Base-by-base conservation (phyloP, 441 rosid genomes). In the Dalechampia spathulata region DNA sequence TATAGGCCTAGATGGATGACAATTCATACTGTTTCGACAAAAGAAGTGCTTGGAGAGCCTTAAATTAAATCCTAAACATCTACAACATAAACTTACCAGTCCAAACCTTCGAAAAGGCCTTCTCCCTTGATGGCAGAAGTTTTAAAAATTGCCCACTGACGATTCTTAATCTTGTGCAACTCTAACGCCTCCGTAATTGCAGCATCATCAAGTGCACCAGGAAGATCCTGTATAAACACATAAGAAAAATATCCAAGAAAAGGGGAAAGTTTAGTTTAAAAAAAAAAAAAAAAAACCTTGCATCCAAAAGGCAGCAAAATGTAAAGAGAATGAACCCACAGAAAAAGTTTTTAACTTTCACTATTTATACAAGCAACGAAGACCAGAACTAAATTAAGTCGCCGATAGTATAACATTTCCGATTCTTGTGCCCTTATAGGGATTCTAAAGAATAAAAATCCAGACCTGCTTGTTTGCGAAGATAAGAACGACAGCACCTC, bases 381-480 rank as follows among this genome's bases (percentile, higher is more conserved):
- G 7, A 14, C 48, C n/a, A 14, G 36, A 55, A 14, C 17, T 21
- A 11, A 20, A 27, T n/a, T 40, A 12, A 43, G 27, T 55, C 28
- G 34, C 37, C 26, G 28, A 55, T 39, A n/a, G 22, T 23, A 39
- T 38, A 22, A 27, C 5, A 5, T 27, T 34, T 22, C 17, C 20
- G 11, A n/a, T 23, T 5, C 11, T 53, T 7, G 5, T 55, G 23
- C 26, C 12, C 7, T 14, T 17, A 5, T 15, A 20, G 41, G 47
- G 28, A 27, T n/a, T 11, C 6, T 38, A 23, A 2, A 48, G 53
- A 57, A 49, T 20, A 52, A 25, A 28, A 16, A 27, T 21, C 50
- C 11, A 6, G 52, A 87, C 97, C 96, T 90, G 94, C 73, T 90
- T 90, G 79, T 87, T 90, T 52, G 97, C 91, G 73, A 80, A 90